Percentiles rank a stretch among this genome's conserved stretches.
Conservation (phyloP, 495 filamentous ascomycete species). For the Hyaloscypha variabilis region DNA sequence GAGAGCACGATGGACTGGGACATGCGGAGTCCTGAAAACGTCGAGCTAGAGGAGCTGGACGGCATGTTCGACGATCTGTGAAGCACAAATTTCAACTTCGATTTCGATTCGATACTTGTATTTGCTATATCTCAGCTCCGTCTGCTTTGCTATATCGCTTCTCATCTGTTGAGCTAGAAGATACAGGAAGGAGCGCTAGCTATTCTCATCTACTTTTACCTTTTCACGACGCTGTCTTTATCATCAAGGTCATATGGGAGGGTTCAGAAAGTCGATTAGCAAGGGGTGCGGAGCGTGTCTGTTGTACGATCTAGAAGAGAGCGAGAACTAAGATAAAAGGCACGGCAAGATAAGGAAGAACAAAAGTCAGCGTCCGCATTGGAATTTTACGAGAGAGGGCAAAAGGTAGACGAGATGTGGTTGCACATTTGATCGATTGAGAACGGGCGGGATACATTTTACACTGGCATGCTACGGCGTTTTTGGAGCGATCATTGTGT, state of each 20-base stretch:
- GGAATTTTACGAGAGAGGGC: not conserved
- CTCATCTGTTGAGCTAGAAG: not conserved
- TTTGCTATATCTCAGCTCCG: constrained; percentile 9
- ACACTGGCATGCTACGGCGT: constrained; percentile 13
- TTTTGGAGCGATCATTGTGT: constrained; percentile 10
- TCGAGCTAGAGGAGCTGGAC: constrained; percentile 92
- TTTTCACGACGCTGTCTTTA: constrained; percentile 13
- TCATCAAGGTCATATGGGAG: not conserved
- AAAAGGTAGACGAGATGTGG: constrained; percentile 15
- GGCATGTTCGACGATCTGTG: constrained; percentile 76
- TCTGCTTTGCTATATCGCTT: constrained; percentile 11
- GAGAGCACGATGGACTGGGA: constrained; percentile 64
- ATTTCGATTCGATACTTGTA: constrained; percentile 21
- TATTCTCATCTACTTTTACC: constrained; percentile 7
- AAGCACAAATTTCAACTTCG: constrained; percentile 13
- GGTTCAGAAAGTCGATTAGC: no score
- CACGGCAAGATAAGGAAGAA: constrained; percentile 11
- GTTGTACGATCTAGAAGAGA: constrained; percentile 18
- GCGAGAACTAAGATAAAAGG: constrained; percentile 1
- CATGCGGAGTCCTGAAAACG: constrained; percentile 79
- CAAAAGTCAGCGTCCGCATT: constrained; percentile 11
- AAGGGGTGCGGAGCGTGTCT: no score
- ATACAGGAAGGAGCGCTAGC: constrained; percentile 1
- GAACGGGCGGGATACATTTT: not conserved
- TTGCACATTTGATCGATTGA: not conserved